Evolutionary conservation across 768 basidiomycete genomes (phyloP).

Genomic region (Leccinum broughii): DNA sequence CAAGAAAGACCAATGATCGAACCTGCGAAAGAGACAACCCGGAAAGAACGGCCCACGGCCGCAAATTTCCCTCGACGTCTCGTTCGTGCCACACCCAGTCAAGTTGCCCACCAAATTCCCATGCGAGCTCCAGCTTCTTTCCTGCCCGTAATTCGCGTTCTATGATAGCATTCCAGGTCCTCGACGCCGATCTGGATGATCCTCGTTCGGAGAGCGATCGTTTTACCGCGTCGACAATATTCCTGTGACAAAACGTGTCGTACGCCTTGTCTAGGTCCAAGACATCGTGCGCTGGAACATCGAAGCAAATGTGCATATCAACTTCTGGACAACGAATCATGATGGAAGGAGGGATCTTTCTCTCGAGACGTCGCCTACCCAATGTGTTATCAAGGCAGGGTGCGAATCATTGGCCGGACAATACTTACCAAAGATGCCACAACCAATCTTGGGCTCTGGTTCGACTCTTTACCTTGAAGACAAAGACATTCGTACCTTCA

Average conservation of each 20-base stretch:
- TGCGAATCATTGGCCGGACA: background rate
- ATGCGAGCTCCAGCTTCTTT: constrained; percentile 68
- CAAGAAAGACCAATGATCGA: constrained; percentile 18
- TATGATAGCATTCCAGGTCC: constrained; percentile 64
- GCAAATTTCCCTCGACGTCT: constrained; percentile 57
- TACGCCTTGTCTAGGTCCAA: constrained; percentile 41
- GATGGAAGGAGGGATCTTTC: constrained; percentile 63
- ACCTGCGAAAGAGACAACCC: constrained; percentile 77
- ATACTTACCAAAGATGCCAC: constrained; percentile 77
- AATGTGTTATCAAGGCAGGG: constrained; percentile 1
- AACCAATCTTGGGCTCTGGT: constrained; percentile 85
- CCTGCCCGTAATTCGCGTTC: constrained; percentile 55
- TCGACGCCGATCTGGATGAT: constrained; percentile 17
- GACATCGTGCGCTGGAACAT: constrained; percentile 54
- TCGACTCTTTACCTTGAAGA: constrained; percentile 80
- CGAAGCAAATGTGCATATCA: constrained; percentile 66
- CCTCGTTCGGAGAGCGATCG: constrained; percentile 43
- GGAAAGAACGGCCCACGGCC: constrained; percentile 74
- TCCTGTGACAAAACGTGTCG: constrained; percentile 56
- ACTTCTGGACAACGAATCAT: constrained; percentile 72
- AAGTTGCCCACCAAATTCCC: constrained; percentile 69
- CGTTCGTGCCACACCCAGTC: constrained; percentile 87
- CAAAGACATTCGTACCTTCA: constrained; percentile 83
- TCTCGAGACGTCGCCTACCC: constrained; percentile 69
- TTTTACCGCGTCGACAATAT: constrained; percentile 63